Conservation (phyloP, 805 yeast genomes). For the Ogataea paraovalis region DNA sequence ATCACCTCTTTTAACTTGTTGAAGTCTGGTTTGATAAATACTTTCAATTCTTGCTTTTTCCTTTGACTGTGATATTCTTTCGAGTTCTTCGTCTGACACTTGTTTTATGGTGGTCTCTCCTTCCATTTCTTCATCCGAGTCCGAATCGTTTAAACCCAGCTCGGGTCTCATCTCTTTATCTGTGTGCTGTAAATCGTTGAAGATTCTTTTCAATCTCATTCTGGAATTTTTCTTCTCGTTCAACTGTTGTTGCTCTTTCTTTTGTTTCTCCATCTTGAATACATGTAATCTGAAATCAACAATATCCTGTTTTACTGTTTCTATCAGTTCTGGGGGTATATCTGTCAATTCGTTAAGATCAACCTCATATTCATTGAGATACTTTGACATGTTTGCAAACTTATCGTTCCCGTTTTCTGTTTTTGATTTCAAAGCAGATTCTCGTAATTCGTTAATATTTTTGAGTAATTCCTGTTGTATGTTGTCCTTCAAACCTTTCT, state of each 20-base stretch:
- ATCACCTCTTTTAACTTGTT: constrained; percentile 23
- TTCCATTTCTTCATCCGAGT: constrained; percentile 29
- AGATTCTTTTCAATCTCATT: constrained; percentile 42
- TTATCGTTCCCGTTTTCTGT: constrained; percentile 1
- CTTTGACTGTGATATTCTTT: constrained; percentile 17
- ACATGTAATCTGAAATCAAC: constrained; percentile 55
- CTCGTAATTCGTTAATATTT: constrained; percentile 1
- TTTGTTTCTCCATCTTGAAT: constrained; percentile 46
- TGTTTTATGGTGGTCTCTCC: constrained; percentile 20
- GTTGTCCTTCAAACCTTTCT: neutral
- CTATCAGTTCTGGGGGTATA: constrained; percentile 51
- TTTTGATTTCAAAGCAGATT: neutral
- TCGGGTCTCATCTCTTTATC: constrained; percentile 14
- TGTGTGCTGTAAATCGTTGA: constrained; percentile 21
- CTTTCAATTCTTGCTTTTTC: constrained; percentile 19
- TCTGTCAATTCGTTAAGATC: constrained; percentile 56
- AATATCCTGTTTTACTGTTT: constrained; percentile 48
- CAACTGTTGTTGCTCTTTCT: constrained; percentile 44
- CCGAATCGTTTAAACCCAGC: constrained; percentile 17
- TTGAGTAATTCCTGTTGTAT: constrained; percentile 1
- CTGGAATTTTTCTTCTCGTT: constrained; percentile 48
- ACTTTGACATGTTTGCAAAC: constrained; percentile 10
- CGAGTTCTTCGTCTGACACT: constrained; percentile 21
- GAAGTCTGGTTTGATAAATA: constrained; percentile 9
- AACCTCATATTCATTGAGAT: constrained; percentile 39